These are phyloP conservation scores for Pseudocercospora fijiensis DNA, from an alignment of 2,329 filamentous ascomycete genomes.

Conservation along the genomic window DNA sequence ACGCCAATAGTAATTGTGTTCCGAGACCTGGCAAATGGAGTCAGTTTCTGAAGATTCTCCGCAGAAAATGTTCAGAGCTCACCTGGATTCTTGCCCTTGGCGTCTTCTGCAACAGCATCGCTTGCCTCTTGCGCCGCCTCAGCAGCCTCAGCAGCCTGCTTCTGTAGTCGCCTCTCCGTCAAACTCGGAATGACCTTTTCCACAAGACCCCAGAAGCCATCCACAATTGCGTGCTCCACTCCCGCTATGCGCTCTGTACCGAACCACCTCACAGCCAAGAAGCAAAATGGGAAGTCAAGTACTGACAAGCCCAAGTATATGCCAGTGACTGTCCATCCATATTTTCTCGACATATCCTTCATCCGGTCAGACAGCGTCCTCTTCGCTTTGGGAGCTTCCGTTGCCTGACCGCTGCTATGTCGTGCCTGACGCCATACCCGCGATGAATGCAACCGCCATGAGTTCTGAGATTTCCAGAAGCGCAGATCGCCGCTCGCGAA, in stretches of 20 bases:
- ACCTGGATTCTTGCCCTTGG: constrained; percentile 19
- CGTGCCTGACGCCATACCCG: constrained; percentile 33
- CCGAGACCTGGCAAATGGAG: constrained; percentile 55
- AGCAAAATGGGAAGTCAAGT: constrained; percentile 93
- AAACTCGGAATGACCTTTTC: constrained; percentile 58
- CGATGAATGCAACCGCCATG: constrained; percentile 24
- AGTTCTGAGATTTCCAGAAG: constrained; percentile 7
- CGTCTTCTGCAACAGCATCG: constrained; percentile 36
- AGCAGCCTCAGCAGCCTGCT: constrained; percentile 18
- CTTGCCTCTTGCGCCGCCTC: constrained; percentile 48
- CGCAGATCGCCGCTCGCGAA: constrained; percentile 16
- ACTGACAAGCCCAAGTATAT: constrained; percentile 82
- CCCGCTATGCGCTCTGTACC: constrained; percentile 83
- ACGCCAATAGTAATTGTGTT: constrained; percentile 90
- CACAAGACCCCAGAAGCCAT: constrained; percentile 58
- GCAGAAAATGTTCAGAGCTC: constrained; percentile 12
- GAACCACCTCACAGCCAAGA: constrained; percentile 76
- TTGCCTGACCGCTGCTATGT: constrained; percentile 38
- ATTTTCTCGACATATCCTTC: constrained; percentile 83
- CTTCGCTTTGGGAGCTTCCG: constrained; percentile 18
- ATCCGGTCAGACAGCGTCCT: constrained; percentile 60
- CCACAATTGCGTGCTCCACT: constrained; percentile 67
- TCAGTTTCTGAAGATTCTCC: constrained; percentile 14
- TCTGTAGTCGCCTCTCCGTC: constrained; percentile 25
- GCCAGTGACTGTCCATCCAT: constrained; percentile 90